Evolutionary conservation across 1,284 basidiomycete species (phyloP), one percentile per base, ranked within the genome.

Genomic region (Peniophora sp.): DNA sequence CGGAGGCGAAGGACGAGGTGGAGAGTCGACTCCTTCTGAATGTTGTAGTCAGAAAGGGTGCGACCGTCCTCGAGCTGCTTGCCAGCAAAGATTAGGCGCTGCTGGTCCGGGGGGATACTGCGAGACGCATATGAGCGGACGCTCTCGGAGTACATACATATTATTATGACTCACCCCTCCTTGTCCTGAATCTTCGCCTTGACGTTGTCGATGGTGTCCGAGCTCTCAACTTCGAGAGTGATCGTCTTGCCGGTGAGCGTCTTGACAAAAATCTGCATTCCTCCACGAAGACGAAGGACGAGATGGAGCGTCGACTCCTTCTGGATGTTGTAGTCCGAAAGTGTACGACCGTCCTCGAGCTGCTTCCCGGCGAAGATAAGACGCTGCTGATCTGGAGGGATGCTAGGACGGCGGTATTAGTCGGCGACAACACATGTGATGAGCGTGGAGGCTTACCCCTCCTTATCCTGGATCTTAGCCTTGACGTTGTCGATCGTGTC

Each of bases 321-420:
- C 75, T 93, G 96, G 64, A 97, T 97, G 80, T 91, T 81, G 76
- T 96, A 95, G 74, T 95, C 90, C 62, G 73, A 88, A 55, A 94
- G 83, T 54, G 88, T 92, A 66, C 89, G 86, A 55, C 89, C 92
- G 71, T 95, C 92, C 76, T 95, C 92, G 58, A 98, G 88, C 75
- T 98, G 95, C 79, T 97, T 97, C 63, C 95, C 95, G 51, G 95
- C 95, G 66, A 97, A 98, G 78, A 97, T 97, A 69, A 98, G 73
- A 60, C 95, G 92, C 71, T 97, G 95, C 73, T 97, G 93, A 75
- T 97, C 94, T 60, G 92, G 92, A 53, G 92, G 90, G 55, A 94
- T 95, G 27, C 92, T 90, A 53, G 32, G 27, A 32, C 6, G 10
- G 22, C 27, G 27, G 27, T 32, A 32, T 32, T 32, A 32, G 27